Conservation (phyloP, 1,284 basidiomycete genomes). For the Phellopilus nigrolimitatus region DNA sequence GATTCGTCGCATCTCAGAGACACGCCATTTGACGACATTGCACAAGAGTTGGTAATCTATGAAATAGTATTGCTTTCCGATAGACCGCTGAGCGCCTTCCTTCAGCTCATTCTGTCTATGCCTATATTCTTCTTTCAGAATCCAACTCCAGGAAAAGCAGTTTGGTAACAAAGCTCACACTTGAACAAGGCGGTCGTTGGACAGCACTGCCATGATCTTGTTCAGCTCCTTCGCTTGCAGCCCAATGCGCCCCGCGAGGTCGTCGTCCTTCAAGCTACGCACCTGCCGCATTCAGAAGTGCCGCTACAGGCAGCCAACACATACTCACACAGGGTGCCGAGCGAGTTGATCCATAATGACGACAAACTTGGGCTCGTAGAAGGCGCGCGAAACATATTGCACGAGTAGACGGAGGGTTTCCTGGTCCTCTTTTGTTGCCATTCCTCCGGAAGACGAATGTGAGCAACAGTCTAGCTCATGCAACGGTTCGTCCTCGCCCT, state of each 20-base stretch:
- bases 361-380: constrained; percentile 91
- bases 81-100: constrained; percentile 76
- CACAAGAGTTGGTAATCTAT: constrained; percentile 94
- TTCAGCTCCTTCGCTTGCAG: constrained; percentile 91
- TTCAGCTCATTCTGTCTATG: constrained; percentile 84
- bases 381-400: constrained; percentile 88
- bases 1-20: constrained; percentile 88
- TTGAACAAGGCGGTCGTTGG: constrained; percentile 80
- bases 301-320: constrained; percentile 17
- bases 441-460: constrained; percentile 25
- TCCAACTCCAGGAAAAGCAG: background rate
- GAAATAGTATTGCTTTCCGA: constrained; percentile 89
- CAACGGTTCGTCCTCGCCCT: background rate
- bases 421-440: constrained; percentile 71
- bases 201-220: constrained; percentile 84
- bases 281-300: constrained; percentile 20
- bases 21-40: constrained; percentile 96
- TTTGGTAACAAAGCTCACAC: constrained; percentile 49
- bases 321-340: constrained; percentile 86
- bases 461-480: constrained; percentile 2
- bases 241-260: constrained; percentile 83
- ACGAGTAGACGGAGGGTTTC: constrained; percentile 77
- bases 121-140: constrained; percentile 34
- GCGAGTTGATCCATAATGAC: constrained; percentile 93
- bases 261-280: constrained; percentile 83